Base-by-base conservation (phyloP, 805 yeast species). In the Metschnikowia rubicola region DNA sequence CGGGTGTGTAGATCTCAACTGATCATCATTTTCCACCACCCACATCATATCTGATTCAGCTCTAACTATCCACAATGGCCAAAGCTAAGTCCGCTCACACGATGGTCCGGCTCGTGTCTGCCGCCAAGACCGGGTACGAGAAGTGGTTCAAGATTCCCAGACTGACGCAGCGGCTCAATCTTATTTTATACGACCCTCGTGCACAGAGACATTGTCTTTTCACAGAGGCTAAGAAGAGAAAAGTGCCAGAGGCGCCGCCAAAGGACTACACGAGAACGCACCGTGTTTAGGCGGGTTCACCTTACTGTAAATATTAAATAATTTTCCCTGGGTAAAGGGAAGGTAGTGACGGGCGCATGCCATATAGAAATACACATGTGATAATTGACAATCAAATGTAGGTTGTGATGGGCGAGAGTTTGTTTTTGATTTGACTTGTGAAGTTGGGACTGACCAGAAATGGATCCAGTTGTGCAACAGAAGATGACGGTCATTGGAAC, bases 151-250 rank as follows among this genome's bases (percentile, higher is more conserved):
- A 82, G 43, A 80, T 91, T 39, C 94, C 90, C 41, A 84, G 97
- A 72, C 82, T 87, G 44, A 82, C 95, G 3, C 87, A 88, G 41
- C 74, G 80, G 47, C 83, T 92, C 52, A 82, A 81, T 40, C 94
- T 89, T 62, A 84, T 91, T 19, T 53, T 57, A 39, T 56, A 58
- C 51, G 63, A 62, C 47, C 64, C 66, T 30, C 55, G 70, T 51
- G 97, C 88, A 10, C 83, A 86, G 67, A 83, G 96, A 66, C 97
- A 90, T 71, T 96, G 94, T 43, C 73, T 92, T 51, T 92, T 94
- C 73, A 81, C 83, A 30, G 99, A 92, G 65, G 80, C 86, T 44
- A 88, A 87, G 66, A 89, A 88, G 75, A 81, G 99, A 67, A 89
- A 86, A 66, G 79, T 84, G 11, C 81, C 81, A 8, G 82, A 77